These are phyloP conservation scores for Dacryopinax primogenitus DNA, from an alignment of 768 basidiomycete species.

Conservation along the genomic window DNA sequence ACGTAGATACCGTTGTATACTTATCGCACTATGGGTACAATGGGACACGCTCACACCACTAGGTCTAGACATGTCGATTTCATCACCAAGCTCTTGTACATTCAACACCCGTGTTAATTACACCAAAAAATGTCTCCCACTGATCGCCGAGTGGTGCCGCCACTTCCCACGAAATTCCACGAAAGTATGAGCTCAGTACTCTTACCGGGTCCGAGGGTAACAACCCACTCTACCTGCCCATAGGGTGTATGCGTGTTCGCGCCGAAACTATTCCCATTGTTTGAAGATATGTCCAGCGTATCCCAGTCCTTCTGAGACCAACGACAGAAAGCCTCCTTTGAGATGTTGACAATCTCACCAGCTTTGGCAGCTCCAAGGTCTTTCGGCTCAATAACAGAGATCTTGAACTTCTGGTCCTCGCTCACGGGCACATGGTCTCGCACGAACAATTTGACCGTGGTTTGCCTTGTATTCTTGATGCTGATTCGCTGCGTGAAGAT, in stretches of 20 bases:
- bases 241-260: not conserved
- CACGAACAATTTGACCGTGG: constrained; percentile 18
- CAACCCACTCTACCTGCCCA: not conserved
- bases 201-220: not conserved
- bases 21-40: too few relatives aligned
- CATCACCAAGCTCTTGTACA: too few relatives aligned
- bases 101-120: too few relatives aligned
- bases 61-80: too few relatives aligned
- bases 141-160: not conserved
- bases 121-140: too few relatives aligned
- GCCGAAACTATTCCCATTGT: not conserved
- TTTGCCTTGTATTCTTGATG: constrained; percentile 17
- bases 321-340: constrained; percentile 11
- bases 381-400: constrained; percentile 12
- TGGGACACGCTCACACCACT: too few relatives aligned
- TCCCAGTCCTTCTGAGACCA: constrained; percentile 2
- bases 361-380: constrained; percentile 10
- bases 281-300: not conserved
- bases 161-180: not conserved
- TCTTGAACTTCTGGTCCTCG: constrained; percentile 16
- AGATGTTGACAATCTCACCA: constrained; percentile 9
- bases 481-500: constrained; percentile 15
- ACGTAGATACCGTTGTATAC: too few relatives aligned
- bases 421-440: constrained; percentile 23
- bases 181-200: not conserved